These are phyloP conservation scores for Trifolium subterraneum DNA, from an alignment of 306 rosid species.

Conservation along the genomic window DNA sequence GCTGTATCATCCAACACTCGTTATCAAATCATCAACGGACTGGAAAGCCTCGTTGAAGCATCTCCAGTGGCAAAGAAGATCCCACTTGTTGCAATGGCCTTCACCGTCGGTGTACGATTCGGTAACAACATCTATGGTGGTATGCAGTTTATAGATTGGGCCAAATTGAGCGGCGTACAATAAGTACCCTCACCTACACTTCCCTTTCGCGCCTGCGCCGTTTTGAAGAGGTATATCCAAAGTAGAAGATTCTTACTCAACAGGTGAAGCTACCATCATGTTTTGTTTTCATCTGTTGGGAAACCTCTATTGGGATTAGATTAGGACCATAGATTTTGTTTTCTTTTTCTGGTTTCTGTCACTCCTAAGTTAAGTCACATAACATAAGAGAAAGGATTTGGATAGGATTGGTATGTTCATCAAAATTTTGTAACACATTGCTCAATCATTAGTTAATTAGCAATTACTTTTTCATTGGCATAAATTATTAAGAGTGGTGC, in stretches of 20 bases:
- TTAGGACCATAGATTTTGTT: no score
- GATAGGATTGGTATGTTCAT: neutral
- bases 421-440: neutral
- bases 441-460: neutral
- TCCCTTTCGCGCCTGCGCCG: neutral
- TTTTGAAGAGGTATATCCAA: no score
- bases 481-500: neutral
- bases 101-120: constrained; percentile 83
- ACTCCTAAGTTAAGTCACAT: neutral
- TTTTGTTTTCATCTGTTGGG: constrained; percentile 5
- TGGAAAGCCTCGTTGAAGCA: constrained; percentile 79
- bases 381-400: neutral
- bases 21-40: constrained; percentile 85
- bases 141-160: constrained; percentile 98
- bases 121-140: constrained; percentile 92
- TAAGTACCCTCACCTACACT: constrained; percentile 39
- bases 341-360: neutral
- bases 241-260: constrained; percentile 27
- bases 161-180: constrained; percentile 88
- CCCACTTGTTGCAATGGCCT: constrained; percentile 83
- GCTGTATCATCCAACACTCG: constrained; percentile 92
- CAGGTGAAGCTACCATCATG: constrained; percentile 33
- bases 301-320: constrained; percentile 13
- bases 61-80: constrained; percentile 76
- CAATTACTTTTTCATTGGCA: neutral